phyloP scores from a whole-genome alignment of 345 rosid genomes.

The Anastatica hierochuntica region DNA sequence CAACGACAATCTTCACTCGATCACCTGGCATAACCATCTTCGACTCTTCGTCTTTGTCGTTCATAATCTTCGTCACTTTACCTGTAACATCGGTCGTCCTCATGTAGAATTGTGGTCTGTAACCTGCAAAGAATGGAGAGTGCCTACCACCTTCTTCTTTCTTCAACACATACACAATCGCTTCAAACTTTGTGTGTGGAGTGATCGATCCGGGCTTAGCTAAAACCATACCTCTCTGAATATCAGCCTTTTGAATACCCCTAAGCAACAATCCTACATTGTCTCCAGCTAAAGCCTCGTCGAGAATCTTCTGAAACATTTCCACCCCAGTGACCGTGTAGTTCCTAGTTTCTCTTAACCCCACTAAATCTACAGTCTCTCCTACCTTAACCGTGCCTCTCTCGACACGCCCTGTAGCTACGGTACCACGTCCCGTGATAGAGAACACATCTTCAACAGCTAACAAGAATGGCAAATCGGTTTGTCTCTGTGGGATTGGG shows the following conservation, averaged over 20 bases:
- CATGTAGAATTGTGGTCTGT: slow-evolving; percentile 93
- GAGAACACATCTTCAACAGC: slow-evolving; percentile 91
- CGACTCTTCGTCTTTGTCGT: slow-evolving; percentile 85
- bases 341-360: slow-evolving; percentile 72
- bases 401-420: slow-evolving; percentile 87
- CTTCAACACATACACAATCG: slow-evolving; percentile 85
- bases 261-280: slow-evolving; percentile 87
- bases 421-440: slow-evolving; percentile 85
- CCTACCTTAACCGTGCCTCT: slow-evolving; percentile 71
- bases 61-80: slow-evolving; percentile 63
- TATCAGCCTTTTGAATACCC: slow-evolving; percentile 78
- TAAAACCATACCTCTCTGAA: slow-evolving; percentile 94
- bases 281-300: slow-evolving; percentile 87
- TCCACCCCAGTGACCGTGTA: slow-evolving; percentile 72
- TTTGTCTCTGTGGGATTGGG: slow-evolving; percentile 73
- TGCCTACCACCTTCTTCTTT: slow-evolving; percentile 98
- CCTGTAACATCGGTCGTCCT: slow-evolving; percentile 96
- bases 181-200: slow-evolving; percentile 64
- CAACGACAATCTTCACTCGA: slow-evolving; percentile 81
- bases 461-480: slow-evolving; percentile 77
- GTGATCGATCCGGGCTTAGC: slow-evolving; percentile 78
- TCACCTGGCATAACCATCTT: slow-evolving; percentile 99
- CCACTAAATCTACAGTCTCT: slow-evolving; percentile 71
- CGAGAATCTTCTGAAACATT: slow-evolving; percentile 86
- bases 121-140: slow-evolving; percentile 80